These are phyloP conservation scores for Coniella vitis DNA, from an alignment of 2,329 filamentous ascomycete species.

Conservation along the genomic window DNA sequence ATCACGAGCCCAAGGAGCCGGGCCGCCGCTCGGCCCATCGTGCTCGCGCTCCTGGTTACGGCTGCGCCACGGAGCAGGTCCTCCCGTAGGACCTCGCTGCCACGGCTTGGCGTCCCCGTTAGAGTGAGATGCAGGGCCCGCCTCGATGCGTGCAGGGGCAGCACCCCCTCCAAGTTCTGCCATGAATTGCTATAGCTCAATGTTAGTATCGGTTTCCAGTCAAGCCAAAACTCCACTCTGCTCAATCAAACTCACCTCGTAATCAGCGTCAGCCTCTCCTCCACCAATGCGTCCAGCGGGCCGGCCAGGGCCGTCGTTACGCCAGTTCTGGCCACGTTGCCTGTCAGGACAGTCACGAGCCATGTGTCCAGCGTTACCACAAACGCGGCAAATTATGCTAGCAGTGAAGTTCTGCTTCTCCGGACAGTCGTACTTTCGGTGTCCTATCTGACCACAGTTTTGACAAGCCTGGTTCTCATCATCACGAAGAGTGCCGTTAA, in stretches of 20 bases:
- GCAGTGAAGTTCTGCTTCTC: conserved; percentile 98
- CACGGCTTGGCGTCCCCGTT: conserved; percentile 67
- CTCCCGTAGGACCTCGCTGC: conserved; percentile 80
- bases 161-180: conserved; percentile 76
- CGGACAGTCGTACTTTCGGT: conserved; percentile 97
- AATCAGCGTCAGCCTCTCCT: conserved; percentile 82
- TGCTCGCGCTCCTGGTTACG: conserved; percentile 47
- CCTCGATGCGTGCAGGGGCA: conserved; percentile 78
- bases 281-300: conserved; percentile 62
- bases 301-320: conserved; percentile 61
- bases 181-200: conserved; percentile 71
- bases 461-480: conserved; percentile 99
- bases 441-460: conserved; percentile 97
- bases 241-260: conserved; percentile 64
- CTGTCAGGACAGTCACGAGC: conserved; percentile 94
- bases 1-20: conserved; percentile 58
- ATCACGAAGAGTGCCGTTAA: conserved; percentile 98
- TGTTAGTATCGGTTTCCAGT: conserved; percentile 32
- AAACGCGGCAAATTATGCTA: conserved; percentile 97
- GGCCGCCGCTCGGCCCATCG: conserved; percentile 32
- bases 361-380: conserved; percentile 97
- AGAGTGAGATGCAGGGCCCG: conserved; percentile 59
- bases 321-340: conserved; percentile 85
- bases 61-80: conserved; percentile 71
- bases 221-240: background rate